Percentiles rank a stretch among this genome's conserved stretches.
Conservation (phyloP, 1,139 yeast species). For the Saccharomycopsis hybrid region DNA sequence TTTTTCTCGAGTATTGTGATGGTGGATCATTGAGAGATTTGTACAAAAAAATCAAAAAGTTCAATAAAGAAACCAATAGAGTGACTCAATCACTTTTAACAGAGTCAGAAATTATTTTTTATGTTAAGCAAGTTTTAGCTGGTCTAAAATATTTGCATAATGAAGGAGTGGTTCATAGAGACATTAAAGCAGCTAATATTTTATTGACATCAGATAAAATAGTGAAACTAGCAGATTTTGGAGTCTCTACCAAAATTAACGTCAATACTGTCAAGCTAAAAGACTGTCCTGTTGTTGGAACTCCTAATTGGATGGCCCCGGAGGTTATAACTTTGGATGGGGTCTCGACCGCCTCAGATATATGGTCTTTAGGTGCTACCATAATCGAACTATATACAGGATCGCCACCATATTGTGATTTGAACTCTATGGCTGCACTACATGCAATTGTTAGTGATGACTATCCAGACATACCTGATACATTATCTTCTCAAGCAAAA, state of each 20-base stretch:
- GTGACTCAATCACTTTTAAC: slow-evolving; percentile 36
- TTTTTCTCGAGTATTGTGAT: slow-evolving; percentile 75
- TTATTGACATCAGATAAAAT: slow-evolving; percentile 81
- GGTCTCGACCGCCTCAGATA: slow-evolving; percentile 79
- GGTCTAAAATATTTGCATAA: slow-evolving; percentile 80
- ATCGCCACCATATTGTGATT: slow-evolving; percentile 79
- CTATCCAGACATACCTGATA: slow-evolving; percentile 70
- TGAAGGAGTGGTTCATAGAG: slow-evolving; percentile 90
- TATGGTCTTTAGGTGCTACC: slow-evolving; percentile 96
- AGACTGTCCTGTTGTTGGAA: slow-evolving; percentile 83
- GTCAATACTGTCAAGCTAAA: slow-evolving; percentile 38
- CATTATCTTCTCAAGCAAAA: slow-evolving; percentile 43
- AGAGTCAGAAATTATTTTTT: slow-evolving; percentile 54
- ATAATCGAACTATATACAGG: slow-evolving; percentile 81
- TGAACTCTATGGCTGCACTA: slow-evolving; percentile 80
- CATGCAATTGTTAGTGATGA: slow-evolving; percentile 90
- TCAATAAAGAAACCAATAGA: slow-evolving; percentile 19
- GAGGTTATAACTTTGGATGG: slow-evolving; percentile 90
- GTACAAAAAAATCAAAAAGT: slow-evolving; percentile 46
- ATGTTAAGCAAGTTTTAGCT: slow-evolving; percentile 61
- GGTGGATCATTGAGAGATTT: slow-evolving; percentile 78
- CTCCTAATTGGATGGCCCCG: slow-evolving; percentile 99
- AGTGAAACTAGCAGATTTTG: slow-evolving; percentile 87
- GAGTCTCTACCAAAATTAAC: slow-evolving; percentile 87
- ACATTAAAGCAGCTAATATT: slow-evolving; percentile 91